phyloP scores from a whole-genome alignment of 164 flowering plant species.

The Akebia trifoliata region DNA sequence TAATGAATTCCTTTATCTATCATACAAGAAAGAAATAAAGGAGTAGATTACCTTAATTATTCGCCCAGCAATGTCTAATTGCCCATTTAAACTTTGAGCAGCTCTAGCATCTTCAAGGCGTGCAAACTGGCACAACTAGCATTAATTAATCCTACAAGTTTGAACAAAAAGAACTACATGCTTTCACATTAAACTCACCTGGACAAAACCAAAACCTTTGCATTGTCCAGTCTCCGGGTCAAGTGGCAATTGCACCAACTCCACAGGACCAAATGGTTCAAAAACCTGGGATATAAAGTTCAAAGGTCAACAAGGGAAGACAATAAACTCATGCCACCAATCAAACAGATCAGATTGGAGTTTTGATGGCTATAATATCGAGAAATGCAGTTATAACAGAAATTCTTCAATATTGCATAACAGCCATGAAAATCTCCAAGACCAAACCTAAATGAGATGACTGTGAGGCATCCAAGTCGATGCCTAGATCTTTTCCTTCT shows the following conservation, averaged over 20 bases:
- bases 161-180: background rate
- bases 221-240: constrained; percentile 73
- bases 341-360: background rate
- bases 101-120: constrained; percentile 94
- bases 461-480: background rate
- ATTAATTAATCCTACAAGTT: constrained; percentile 8
- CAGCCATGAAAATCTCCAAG: background rate
- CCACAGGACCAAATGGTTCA: constrained; percentile 90
- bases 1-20: background rate
- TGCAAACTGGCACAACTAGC: constrained; percentile 55
- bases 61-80: constrained; percentile 82
- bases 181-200: constrained; percentile 36
- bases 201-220: constrained; percentile 94
- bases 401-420: background rate
- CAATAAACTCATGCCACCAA: background rate
- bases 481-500: too few species aligned
- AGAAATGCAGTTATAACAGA: background rate
- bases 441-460: background rate
- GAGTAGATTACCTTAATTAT: constrained; percentile 53
- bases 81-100: constrained; percentile 81
- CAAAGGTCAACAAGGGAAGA: background rate
- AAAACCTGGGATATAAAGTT: constrained; percentile 52
- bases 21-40: constrained; percentile 3
- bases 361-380: background rate
- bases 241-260: constrained; percentile 85